Conservation (phyloP, 495 filamentous ascomycete genomes). For the Beverwykella pulmonaria region DNA sequence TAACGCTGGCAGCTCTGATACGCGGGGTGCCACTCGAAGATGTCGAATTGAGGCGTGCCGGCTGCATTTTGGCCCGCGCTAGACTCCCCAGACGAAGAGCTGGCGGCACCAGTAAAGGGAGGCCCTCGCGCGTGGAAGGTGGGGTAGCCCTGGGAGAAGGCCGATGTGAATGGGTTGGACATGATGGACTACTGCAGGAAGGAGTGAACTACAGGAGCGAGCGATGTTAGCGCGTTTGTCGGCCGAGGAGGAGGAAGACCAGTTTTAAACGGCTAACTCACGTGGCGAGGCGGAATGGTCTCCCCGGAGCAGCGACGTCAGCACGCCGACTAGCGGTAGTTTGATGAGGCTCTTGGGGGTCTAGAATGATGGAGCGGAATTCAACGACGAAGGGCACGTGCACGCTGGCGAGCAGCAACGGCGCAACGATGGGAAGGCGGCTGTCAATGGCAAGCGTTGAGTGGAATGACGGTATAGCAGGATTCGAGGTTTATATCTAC, state of each 20-base stretch:
- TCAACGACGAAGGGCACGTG: constrained; percentile 13
- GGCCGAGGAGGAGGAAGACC: neutral
- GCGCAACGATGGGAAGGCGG: neutral
- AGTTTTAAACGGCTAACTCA: constrained; percentile 11
- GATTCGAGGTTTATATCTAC: constrained; percentile 8
- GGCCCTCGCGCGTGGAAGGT: constrained; percentile 21
- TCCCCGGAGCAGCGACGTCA: neutral
- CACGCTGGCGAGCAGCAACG: neutral
- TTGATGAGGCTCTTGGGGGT: neutral
- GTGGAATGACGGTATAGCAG: constrained; percentile 12
- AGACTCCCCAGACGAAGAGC: constrained; percentile 24
- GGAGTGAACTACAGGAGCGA: constrained; percentile 23
- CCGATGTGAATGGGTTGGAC: constrained; percentile 14
- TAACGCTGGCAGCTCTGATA: constrained; percentile 91
- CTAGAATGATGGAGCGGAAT: neutral
- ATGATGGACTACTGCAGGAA: neutral
- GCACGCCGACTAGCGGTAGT: neutral
- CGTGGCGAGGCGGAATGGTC: constrained; percentile 6
- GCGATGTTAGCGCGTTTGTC: constrained; percentile 15
- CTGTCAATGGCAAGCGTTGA: constrained; percentile 1
- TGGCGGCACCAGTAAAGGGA: constrained; percentile 23
- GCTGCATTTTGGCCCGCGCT: constrained; percentile 25
- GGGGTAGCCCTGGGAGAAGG: constrained; percentile 25
- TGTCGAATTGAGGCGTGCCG: constrained; percentile 63
- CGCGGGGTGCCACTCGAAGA: constrained; percentile 90